Evolutionary conservation across 2,329 filamentous ascomycete species (phyloP).

Genomic region (Calonectria leucothoes): DNA sequence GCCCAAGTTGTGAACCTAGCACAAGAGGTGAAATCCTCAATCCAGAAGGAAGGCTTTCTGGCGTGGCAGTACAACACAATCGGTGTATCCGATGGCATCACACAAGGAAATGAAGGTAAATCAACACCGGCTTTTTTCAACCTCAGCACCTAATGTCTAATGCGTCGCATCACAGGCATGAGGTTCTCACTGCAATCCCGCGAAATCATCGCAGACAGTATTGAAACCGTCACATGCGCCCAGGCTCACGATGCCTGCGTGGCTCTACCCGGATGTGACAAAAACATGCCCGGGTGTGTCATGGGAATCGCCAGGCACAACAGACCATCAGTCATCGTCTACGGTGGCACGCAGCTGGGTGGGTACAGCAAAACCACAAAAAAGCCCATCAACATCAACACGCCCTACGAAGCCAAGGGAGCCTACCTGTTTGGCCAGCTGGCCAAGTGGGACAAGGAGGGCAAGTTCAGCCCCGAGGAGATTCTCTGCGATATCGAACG

Average conservation of each 20-base stretch:
- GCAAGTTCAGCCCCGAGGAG: neutral
- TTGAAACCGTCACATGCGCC: conserved; percentile 11
- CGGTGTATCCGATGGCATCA: conserved; percentile 17
- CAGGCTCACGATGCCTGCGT: conserved; percentile 12
- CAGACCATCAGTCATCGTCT: conserved; percentile 5
- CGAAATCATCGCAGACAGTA: conserved; percentile 12
- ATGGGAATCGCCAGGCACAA: conserved; percentile 15
- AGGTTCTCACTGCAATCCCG: conserved; percentile 15
- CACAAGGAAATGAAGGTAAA: conserved; percentile 5
- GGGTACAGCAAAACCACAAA: neutral
- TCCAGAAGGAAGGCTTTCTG: neutral
- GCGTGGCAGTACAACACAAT: conserved; percentile 18
- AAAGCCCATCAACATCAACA: conserved; percentile 13
- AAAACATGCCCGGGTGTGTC: conserved; percentile 18
- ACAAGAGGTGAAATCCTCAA: neutral
- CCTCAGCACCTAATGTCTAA: neutral
- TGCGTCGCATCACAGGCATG: neutral
- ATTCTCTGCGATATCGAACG: conserved; percentile 19
- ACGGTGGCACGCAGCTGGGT: conserved; percentile 3
- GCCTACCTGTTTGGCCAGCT: neutral
- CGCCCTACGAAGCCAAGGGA: neutral
- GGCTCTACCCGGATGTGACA: conserved; percentile 12
- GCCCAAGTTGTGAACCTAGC: neutral
- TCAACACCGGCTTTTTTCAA: neutral
- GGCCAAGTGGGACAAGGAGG: neutral